phyloP scores from a whole-genome alignment of 805 yeast genomes.

The Pichia californica region DNA sequence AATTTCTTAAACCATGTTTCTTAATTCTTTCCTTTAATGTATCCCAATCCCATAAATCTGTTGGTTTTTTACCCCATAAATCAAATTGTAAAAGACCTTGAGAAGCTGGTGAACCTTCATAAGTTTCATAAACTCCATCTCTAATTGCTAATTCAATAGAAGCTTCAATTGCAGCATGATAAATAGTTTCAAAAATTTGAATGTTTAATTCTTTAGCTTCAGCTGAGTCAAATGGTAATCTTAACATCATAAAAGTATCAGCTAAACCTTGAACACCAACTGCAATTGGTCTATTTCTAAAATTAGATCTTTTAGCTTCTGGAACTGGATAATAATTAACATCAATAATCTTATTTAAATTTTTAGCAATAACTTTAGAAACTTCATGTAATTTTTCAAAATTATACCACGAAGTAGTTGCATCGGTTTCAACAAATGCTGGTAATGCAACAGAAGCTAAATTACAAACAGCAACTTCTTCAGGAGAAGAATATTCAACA shows the following conservation, averaged over 20 bases:
- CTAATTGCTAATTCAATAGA: slow-evolving; percentile 46
- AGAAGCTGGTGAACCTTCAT: slow-evolving; percentile 54
- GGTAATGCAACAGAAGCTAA: slow-evolving; percentile 56
- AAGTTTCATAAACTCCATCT: slow-evolving; percentile 47
- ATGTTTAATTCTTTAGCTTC: slow-evolving; percentile 51
- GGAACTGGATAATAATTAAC: slow-evolving; percentile 51
- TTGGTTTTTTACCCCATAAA: slow-evolving; percentile 53
- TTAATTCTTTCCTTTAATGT: slow-evolving; percentile 41
- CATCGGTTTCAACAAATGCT: slow-evolving; percentile 44
- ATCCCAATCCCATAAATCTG: slow-evolving; percentile 56
- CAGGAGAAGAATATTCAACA: slow-evolving; percentile 53
- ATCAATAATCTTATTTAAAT: slow-evolving; percentile 52
- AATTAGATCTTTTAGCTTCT: slow-evolving; percentile 46
- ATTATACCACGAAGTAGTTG: slow-evolving; percentile 40
- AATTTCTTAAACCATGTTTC: slow-evolving; percentile 49
- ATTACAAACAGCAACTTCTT: slow-evolving; percentile 57
- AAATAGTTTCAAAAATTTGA: slow-evolving; percentile 56
- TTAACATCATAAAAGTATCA: slow-evolving; percentile 48
- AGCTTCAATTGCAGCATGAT: slow-evolving; percentile 54
- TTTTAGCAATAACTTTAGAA: slow-evolving; percentile 47
- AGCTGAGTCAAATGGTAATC: slow-evolving; percentile 52
- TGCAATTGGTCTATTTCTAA: slow-evolving; percentile 57
- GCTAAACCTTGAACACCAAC: slow-evolving; percentile 61
- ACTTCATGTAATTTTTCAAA: slow-evolving; percentile 50
- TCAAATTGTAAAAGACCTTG: slow-evolving; percentile 52